Base-by-base conservation (phyloP, 202 grass and related monocot species). In the Setaria italica region DNA sequence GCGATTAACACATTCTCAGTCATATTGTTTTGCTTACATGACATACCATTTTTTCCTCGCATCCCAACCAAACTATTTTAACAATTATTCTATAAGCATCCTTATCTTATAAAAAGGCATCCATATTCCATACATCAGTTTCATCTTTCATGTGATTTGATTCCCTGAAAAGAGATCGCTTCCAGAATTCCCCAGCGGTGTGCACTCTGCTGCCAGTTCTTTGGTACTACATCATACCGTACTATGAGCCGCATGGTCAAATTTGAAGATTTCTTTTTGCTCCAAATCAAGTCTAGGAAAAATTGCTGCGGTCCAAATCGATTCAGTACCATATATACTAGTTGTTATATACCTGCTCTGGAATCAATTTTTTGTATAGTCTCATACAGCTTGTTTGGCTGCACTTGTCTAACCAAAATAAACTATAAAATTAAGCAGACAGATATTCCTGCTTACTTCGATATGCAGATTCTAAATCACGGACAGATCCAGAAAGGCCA, bases 81-180 rank as follows among this genome's bases (percentile, higher is more conserved):
- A 6, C 0, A 3, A 77, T 82, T 70, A 62, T 45, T 32, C 63
- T 39, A 6, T 66, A 80, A 39, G 19, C 17, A 76, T 76, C 62
- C 5, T 1, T 68, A 29, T 51, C 30, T 5, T 82, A 16, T 41
- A 56, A 1, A 1, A 68, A 70, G 48, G 32, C 11, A 16, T 32
- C 7, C 9, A 14, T 50, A 13, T 41, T 41, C 39, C 55, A 58
- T 55, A 73, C 72, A 37, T n/a, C 56, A 66, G 63, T 84, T 20
- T 54, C 39, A 41, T 6, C 7, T 46, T 46, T 46, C 41, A 45
- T 68, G 14, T 54, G 82, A 76, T 85, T 62, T 80, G 9, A 48
- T 76, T 57, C 72, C 51, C 33, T 6, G 20, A 20, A 76, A 57
- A 37, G 35, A 35, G 51, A 11, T 54, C 19, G 15, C n/a, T 39